Evolutionary conservation across 2,329 filamentous ascomycete genomes (phyloP), one percentile per base, ranked within the genome.

Genomic region (Ophiostoma novo-ulmi): DNA sequence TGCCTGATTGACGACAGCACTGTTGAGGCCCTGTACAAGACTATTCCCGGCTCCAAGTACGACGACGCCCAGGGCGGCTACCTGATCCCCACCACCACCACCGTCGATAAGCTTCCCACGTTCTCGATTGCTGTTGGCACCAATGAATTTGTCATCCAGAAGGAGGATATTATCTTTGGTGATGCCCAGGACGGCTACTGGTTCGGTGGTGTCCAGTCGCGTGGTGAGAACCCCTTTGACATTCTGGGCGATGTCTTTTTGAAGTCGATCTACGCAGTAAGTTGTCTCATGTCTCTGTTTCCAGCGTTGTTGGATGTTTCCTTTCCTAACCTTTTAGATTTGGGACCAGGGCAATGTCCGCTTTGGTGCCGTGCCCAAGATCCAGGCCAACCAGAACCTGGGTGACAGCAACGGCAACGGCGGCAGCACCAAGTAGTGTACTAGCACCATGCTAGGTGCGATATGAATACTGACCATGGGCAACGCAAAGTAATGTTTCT

Each of bases 171-270:
- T 13, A 81, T 83, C 1, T 90, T 89, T 73, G 83, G 86, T 1
- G 81, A 84, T 69, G 83, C 83, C 0, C 84, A 84, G 13, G 80
- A 83, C 67, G 84, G 83, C 2, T 84, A 83, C 77, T 82, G 84
- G 75, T 91, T 88, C 75, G 89, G 89, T 6, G 88, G 87, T 2
- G 86, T 91, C 41, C 88, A 91, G 80, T 88, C 85, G 68, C 83
- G 87, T 61, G 88, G 88, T 3, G 78, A 80, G 69, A 80, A 85
- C 77, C 76, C 79, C 2, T 88, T 90, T 74, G 88, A 90, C 76
- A 89, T 91, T 64, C 80, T 89, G 20, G 89, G 88, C 5, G 87
- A 87, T 74, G 84, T 84, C 1, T 89, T 88, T 76, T 78, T 91
- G 78, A 89, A 89, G 81, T 85, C 83, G 35, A 80, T 89, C 70